phyloP scores from a whole-genome alignment of 768 basidiomycete genomes.

The Pulveroboletus sp. region DNA sequence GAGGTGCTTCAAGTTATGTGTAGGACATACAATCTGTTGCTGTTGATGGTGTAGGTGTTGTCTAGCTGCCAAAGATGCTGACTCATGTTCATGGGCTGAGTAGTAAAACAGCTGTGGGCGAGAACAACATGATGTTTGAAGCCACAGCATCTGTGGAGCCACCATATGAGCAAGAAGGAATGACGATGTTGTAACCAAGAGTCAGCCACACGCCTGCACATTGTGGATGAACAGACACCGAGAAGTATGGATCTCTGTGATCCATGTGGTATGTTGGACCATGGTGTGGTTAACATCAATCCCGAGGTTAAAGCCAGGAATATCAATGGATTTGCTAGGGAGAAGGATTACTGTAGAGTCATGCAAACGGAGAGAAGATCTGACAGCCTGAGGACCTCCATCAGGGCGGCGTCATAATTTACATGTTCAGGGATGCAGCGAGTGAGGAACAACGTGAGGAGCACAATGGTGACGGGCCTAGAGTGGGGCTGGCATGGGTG shows the following conservation, averaged over 20 bases:
- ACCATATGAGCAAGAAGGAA: constrained; percentile 62
- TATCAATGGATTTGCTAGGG: constrained; percentile 78
- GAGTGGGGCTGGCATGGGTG: no score
- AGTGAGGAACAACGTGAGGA: no score
- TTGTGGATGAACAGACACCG: constrained; percentile 59
- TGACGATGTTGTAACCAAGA: constrained; percentile 73
- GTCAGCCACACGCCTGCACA: constrained; percentile 69
- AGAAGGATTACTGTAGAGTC: constrained; percentile 89
- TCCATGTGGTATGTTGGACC: constrained; percentile 72
- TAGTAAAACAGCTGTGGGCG: constrained; percentile 79
- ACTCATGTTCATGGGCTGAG: constrained; percentile 88
- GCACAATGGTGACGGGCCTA: no score
- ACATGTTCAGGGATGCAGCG: no score
- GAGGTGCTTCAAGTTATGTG: constrained; percentile 82
- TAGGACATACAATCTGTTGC: constrained; percentile 68
- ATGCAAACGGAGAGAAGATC: constrained; percentile 87
- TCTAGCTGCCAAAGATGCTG: constrained; percentile 83
- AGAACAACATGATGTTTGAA: constrained; percentile 75
- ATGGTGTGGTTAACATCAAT: constrained; percentile 71
- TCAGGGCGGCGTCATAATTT: no score
- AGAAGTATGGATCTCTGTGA: constrained; percentile 84
- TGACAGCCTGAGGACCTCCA: no score
- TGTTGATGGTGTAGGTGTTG: constrained; percentile 78
- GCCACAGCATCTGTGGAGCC: constrained; percentile 68
- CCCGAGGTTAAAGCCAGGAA: constrained; percentile 94